Percentiles rank a stretch among this genome's conserved stretches.
These are phyloP conservation scores for Blastobotrys illinoisensis DNA, from an alignment of 1,139 yeast species.

Conservation along the genomic window DNA sequence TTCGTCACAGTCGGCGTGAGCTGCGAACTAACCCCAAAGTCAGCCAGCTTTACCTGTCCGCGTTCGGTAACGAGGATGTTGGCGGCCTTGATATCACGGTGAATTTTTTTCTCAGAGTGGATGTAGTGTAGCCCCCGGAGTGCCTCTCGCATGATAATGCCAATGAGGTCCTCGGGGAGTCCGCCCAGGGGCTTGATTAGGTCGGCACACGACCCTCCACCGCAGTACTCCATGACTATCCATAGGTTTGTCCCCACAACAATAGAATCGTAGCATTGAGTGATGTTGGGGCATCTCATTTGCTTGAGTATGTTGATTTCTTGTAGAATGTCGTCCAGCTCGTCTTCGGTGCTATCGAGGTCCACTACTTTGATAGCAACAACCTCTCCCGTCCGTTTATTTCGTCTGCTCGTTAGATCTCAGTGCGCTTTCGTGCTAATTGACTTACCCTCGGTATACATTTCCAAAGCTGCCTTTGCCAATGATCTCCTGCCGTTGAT, in stretches of 20 bases:
- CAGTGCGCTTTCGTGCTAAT: not conserved
- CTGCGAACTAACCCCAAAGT: constrained; percentile 91
- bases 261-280: constrained; percentile 54
- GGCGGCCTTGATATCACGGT: constrained; percentile 81
- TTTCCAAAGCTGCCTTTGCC: constrained; percentile 88
- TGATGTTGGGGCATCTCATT: constrained; percentile 58
- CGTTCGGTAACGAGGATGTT: constrained; percentile 55
- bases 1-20: constrained; percentile 66
- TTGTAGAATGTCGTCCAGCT: constrained; percentile 59
- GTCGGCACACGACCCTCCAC: constrained; percentile 86
- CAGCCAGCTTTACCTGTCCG: constrained; percentile 83
- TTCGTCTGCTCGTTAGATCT: not conserved
- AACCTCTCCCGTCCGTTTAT: constrained; percentile 31
- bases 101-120: constrained; percentile 72
- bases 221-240: constrained; percentile 90
- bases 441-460: constrained; percentile 60
- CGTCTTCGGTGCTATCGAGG: constrained; percentile 65
- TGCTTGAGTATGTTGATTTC: constrained; percentile 71
- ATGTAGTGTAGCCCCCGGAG: constrained; percentile 61
- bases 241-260: constrained; percentile 63
- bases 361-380: constrained; percentile 80
- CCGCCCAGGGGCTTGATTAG: constrained; percentile 29
- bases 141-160: constrained; percentile 42
- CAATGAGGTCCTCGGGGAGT: constrained; percentile 16
- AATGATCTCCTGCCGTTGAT: constrained; percentile 42